A percentile compares a stretch with the other conserved stretches of the same genome.
Conservation (phyloP, 805 yeast species). For the Nakazawaea sp. region DNA sequence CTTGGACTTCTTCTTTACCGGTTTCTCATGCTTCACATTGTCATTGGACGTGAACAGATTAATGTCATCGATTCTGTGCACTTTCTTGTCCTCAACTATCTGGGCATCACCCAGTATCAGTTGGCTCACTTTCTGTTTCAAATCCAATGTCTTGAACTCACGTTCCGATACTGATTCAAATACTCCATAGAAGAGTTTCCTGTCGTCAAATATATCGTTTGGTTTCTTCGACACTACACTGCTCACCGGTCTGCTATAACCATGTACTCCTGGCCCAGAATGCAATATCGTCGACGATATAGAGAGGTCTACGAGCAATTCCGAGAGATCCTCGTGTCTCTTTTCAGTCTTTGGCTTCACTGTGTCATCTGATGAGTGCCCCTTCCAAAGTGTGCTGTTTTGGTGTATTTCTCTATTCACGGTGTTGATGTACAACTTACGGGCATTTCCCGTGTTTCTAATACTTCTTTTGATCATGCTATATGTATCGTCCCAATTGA, state of each 20-base stretch:
- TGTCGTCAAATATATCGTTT: constrained; percentile 8
- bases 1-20: neutral
- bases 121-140: constrained; percentile 2
- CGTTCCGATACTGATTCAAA: neutral
- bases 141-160: constrained; percentile 2
- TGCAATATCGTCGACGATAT: constrained; percentile 8
- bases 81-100: neutral
- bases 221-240: constrained; percentile 8
- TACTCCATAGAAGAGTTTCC: constrained; percentile 5
- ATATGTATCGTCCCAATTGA: too few species aligned
- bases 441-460: too few species aligned
- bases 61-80: constrained; percentile 1
- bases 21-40: neutral
- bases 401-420: too few species aligned
- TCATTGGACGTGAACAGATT: constrained; percentile 7
- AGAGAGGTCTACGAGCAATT: constrained; percentile 6
- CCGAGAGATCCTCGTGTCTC: constrained; percentile 1
- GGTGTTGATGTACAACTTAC: too few species aligned
- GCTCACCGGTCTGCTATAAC: constrained; percentile 7
- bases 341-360: too few species aligned
- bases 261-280: neutral
- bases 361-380: too few species aligned
- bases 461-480: too few species aligned
- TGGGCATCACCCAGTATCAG: neutral
- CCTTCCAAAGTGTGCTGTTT: too few species aligned